Evolutionary conservation across 164 flowering plant genomes (phyloP).

Genomic region (Annona squamosa): DNA sequence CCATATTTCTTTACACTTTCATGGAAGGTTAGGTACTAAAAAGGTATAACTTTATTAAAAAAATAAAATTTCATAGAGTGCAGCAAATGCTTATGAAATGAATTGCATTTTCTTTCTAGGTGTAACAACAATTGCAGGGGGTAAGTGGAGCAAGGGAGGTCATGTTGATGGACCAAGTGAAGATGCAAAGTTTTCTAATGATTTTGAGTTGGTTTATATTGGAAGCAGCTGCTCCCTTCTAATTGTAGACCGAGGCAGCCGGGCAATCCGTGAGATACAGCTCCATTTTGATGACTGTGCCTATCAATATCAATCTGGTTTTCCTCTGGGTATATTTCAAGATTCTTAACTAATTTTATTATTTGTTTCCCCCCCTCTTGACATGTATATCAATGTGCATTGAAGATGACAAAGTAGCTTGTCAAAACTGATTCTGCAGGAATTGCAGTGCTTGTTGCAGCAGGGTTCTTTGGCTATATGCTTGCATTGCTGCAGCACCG

Average conservation of each 20-base stretch:
- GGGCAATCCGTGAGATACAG: slow-evolving; percentile 88
- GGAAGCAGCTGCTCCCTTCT: slow-evolving; percentile 98
- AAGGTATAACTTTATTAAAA: background rate
- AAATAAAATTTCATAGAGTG: background rate
- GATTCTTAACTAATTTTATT: background rate
- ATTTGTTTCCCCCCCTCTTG: background rate
- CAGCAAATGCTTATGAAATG: background rate
- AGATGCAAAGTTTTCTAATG: slow-evolving; percentile 87
- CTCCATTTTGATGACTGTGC: slow-evolving; percentile 93
- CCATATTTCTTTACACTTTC: no score
- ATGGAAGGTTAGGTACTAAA: background rate
- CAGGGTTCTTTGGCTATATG: slow-evolving; percentile 92
- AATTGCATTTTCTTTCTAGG: slow-evolving; percentile 32
- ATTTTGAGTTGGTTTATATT: slow-evolving; percentile 84
- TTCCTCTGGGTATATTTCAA: slow-evolving; percentile 56
- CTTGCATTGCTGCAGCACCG: slow-evolving; percentile 79
- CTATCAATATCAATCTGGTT: slow-evolving; percentile 73
- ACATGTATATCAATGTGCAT: background rate
- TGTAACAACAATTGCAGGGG: slow-evolving; percentile 97
- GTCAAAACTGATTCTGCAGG: slow-evolving; percentile 36
- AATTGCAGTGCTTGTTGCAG: slow-evolving; percentile 75
- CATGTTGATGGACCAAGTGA: slow-evolving; percentile 95
- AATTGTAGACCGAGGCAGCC: slow-evolving; percentile 85
- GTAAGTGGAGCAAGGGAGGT: slow-evolving; percentile 64
- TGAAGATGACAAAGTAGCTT: background rate